Conservation (phyloP, 1,284 basidiomycete genomes). For the Leccinum proliferum region DNA sequence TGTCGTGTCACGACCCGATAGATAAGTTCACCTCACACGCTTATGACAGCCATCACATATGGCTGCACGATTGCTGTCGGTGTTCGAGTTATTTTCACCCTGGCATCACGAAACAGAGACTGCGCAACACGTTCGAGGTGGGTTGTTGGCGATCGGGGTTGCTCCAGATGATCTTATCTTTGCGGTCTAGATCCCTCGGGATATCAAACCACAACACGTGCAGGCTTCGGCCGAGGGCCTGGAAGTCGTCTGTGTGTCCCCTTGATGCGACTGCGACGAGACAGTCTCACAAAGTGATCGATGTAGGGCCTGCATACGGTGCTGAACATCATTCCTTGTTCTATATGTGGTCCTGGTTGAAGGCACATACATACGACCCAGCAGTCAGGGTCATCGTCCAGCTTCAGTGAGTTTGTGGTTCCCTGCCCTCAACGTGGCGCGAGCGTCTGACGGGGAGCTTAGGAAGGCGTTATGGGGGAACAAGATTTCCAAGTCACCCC, state of each 20-base stretch:
- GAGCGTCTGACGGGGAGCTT: background rate
- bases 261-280: background rate
- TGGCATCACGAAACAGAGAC: conserved; percentile 78
- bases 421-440: background rate
- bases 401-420: conserved; percentile 37
- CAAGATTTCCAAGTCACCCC: conserved; percentile 71
- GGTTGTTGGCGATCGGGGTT: conserved; percentile 11
- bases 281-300: conserved; percentile 6
- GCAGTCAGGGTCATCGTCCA: conserved; percentile 30
- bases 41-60: conserved; percentile 56
- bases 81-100: conserved; percentile 87
- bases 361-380: conserved; percentile 72
- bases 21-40: background rate
- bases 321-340: conserved; percentile 58
- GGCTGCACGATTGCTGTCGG: conserved; percentile 84
- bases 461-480: conserved; percentile 82
- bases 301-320: conserved; percentile 53
- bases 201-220: conserved; percentile 63
- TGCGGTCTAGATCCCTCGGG: conserved; percentile 60
- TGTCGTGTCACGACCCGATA: background rate
- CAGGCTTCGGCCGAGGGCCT: conserved; percentile 62
- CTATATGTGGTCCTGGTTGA: conserved; percentile 87
- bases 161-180: background rate
- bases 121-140: conserved; percentile 83
- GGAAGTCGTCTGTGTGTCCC: conserved; percentile 53